Evolutionary conservation across 2,329 filamentous ascomycete species (phyloP).

Genomic region (Myriosclerotinia scirpicola): DNA sequence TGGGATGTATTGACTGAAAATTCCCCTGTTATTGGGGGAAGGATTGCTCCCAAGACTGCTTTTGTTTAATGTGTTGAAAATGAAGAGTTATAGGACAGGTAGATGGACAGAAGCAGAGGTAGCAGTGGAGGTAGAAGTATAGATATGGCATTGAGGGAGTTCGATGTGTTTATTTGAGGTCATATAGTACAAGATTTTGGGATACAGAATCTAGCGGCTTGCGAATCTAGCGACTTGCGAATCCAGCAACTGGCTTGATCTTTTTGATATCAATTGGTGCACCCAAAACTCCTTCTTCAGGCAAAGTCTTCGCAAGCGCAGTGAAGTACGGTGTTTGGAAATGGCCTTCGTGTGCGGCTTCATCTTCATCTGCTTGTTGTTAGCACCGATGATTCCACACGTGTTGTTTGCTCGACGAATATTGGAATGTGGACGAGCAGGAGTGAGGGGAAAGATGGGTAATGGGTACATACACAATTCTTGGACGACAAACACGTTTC

Average conservation of each 20-base stretch:
- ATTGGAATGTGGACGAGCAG: neutral
- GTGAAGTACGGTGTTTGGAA: neutral
- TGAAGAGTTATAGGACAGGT: neutral
- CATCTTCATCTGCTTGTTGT: conserved; percentile 8
- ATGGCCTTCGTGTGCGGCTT: neutral
- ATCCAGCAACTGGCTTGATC: conserved; percentile 12
- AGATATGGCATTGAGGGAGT: neutral
- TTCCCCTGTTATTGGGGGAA: conserved; percentile 44
- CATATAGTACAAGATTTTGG: neutral
- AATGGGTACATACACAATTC: conserved; percentile 9
- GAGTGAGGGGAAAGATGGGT: neutral
- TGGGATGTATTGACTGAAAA: conserved; percentile 47
- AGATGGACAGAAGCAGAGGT: neutral
- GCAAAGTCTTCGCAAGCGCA: neutral
- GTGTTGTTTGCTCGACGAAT: neutral
- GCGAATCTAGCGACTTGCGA: neutral
- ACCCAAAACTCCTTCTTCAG: conserved; percentile 12
- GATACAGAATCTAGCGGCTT: neutral
- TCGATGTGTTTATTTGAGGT: neutral
- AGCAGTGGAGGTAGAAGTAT: neutral
- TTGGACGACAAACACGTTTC: conserved; percentile 16
- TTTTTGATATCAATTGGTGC: conserved; percentile 7
- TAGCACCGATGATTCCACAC: neutral
- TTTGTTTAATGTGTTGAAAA: neutral
- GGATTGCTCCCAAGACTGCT: conserved; percentile 15